These are phyloP conservation scores for Xenosphaeropsis pyriputrescens DNA, from an alignment of 2,329 filamentous ascomycete genomes.

Conservation along the genomic window DNA sequence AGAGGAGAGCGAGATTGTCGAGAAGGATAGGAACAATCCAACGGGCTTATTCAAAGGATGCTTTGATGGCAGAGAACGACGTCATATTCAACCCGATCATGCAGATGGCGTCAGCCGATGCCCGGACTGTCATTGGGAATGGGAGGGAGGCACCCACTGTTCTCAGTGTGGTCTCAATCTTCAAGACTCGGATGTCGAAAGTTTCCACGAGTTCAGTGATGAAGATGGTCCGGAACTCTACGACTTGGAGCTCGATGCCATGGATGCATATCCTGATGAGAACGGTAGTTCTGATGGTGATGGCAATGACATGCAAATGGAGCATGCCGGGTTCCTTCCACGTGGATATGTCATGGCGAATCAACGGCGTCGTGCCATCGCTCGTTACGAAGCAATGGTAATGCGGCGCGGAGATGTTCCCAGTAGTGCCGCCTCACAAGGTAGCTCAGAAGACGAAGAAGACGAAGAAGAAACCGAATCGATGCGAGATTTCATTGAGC, in stretches of 20 bases:
- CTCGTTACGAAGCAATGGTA: not conserved
- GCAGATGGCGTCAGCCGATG: constrained; percentile 48
- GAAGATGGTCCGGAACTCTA: constrained; percentile 11
- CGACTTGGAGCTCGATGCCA: constrained; percentile 17
- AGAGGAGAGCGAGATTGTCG: constrained; percentile 43
- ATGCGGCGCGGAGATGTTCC: not conserved
- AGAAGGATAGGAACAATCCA: constrained; percentile 36
- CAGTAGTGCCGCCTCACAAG: not conserved
- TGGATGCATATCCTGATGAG: constrained; percentile 2
- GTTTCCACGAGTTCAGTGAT: constrained; percentile 31
- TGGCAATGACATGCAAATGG: constrained; percentile 5
- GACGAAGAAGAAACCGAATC: constrained; percentile 4
- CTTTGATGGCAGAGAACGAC: not conserved
- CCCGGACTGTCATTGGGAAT: constrained; percentile 45
- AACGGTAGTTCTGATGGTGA: constrained; percentile 3
- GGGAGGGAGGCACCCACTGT: constrained; percentile 42
- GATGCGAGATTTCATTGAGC: constrained; percentile 4
- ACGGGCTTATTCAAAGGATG: constrained; percentile 51
- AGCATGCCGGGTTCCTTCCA: no score
- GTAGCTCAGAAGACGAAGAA: constrained; percentile 2
- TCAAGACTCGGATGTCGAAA: constrained; percentile 23
- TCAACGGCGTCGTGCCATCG: not conserved
- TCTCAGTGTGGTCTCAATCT: constrained; percentile 36
- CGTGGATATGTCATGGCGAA: no score
- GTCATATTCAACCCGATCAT: constrained; percentile 28